These are phyloP conservation scores for Incumbomyces delicatus DNA, from an alignment of 2,329 filamentous ascomycete genomes.

Conservation along the genomic window DNA sequence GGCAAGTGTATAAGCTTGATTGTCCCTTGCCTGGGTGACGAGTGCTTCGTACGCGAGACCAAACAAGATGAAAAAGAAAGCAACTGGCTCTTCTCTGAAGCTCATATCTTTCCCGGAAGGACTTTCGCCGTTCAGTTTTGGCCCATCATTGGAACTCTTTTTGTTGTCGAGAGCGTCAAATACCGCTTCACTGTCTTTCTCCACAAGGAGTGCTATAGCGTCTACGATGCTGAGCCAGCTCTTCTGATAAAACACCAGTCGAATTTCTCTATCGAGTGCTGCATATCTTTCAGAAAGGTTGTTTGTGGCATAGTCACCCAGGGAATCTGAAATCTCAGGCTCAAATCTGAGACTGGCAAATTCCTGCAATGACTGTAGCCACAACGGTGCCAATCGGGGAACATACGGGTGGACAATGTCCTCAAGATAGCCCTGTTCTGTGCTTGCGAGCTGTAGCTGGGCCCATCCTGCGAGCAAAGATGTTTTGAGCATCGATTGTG, in stretches of 20 bases:
- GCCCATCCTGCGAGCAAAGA: constrained; percentile 96
- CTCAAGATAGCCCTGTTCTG: constrained; percentile 78
- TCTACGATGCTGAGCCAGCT: constrained; percentile 95
- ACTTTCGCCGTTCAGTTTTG: constrained; percentile 10
- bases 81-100: constrained; percentile 93
- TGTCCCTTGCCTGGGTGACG: constrained; percentile 63
- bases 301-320: constrained; percentile 69
- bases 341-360: constrained; percentile 91
- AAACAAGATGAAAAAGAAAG: constrained; percentile 97
- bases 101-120: constrained; percentile 65
- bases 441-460: constrained; percentile 87
- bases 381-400: constrained; percentile 78
- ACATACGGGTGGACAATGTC: constrained; percentile 87
- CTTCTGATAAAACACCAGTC: constrained; percentile 92
- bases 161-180: constrained; percentile 95
- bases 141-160: constrained; percentile 29
- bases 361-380: constrained; percentile 85
- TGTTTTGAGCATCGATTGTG: constrained; percentile 97
- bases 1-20: constrained; percentile 69
- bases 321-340: constrained; percentile 87
- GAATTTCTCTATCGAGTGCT: constrained; percentile 83
- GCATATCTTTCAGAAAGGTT: constrained; percentile 92
- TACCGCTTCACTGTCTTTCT: constrained; percentile 94
- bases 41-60: constrained; percentile 93
- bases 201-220: constrained; percentile 92